Percentiles rank a stretch among this genome's conserved stretches.
Conservation (phyloP, 2,329 filamentous ascomycete genomes). For the Colletotrichum salicis region DNA sequence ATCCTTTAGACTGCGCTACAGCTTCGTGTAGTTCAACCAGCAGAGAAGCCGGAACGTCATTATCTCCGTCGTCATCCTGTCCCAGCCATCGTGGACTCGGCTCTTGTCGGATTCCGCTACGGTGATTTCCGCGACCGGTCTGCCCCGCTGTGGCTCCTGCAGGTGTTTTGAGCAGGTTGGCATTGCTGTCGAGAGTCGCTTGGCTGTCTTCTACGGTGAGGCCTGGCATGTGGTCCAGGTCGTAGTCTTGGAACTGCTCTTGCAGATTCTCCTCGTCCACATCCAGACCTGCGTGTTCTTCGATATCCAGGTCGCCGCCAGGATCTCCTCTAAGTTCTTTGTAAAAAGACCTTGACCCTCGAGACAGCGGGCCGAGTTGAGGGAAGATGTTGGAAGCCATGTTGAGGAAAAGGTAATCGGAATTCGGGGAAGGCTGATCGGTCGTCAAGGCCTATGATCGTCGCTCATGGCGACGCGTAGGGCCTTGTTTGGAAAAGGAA, state of each 20-base stretch:
- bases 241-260: slow-evolving; percentile 61
- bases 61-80: slow-evolving; percentile 63
- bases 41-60: slow-evolving; percentile 73
- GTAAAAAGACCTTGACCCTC: slow-evolving; percentile 58
- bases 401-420: slow-evolving; percentile 4
- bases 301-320: slow-evolving; percentile 53
- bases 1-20: slow-evolving; percentile 3
- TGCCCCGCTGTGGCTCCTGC: neutral
- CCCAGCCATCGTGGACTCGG: slow-evolving; percentile 42
- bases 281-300: slow-evolving; percentile 54
- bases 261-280: slow-evolving; percentile 66
- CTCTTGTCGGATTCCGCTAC: slow-evolving; percentile 27
- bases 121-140: neutral
- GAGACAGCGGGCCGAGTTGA: slow-evolving; percentile 49
- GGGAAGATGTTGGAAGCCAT: slow-evolving; percentile 63
- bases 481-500: slow-evolving; percentile 5
- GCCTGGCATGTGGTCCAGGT: slow-evolving; percentile 55
- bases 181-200: slow-evolving; percentile 52
- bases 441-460: neutral
- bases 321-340: slow-evolving; percentile 55
- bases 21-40: slow-evolving; percentile 63
- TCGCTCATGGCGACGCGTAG: slow-evolving; percentile 13
- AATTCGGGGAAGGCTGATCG: neutral
- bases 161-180: slow-evolving; percentile 36
- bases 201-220: slow-evolving; percentile 59